phyloP scores from a whole-genome alignment of 805 yeast genomes.

The Spathaspora boniae region DNA sequence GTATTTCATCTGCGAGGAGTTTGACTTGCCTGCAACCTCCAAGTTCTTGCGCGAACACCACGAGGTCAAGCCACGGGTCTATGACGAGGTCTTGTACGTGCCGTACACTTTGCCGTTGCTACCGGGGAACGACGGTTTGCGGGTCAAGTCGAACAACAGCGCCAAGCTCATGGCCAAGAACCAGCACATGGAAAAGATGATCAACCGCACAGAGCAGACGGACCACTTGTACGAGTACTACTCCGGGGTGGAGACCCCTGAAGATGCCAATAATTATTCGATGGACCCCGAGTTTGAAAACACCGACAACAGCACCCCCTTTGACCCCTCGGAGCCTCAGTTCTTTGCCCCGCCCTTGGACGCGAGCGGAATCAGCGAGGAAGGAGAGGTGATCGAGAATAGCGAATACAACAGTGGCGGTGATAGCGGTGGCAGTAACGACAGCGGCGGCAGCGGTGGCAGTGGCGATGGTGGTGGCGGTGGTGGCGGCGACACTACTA shows the following conservation, averaged over 20 bases:
- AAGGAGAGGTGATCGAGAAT: conserved; percentile 8
- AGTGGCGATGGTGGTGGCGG: no score
- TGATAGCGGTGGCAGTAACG: background rate
- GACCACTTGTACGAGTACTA: conserved; percentile 92
- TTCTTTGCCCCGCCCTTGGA: conserved; percentile 57
- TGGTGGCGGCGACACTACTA: no score
- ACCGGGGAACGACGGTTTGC: conserved; percentile 77
- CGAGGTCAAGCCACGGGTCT: conserved; percentile 78
- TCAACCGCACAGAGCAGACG: conserved; percentile 76
- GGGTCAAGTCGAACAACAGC: conserved; percentile 68
- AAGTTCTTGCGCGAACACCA: conserved; percentile 67
- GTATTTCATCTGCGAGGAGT: conserved; percentile 81
- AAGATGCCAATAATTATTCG: conserved; percentile 47
- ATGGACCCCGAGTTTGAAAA: conserved; percentile 44
- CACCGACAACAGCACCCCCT: conserved; percentile 46
- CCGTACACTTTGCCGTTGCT: conserved; percentile 84
- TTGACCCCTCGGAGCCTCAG: conserved; percentile 92
- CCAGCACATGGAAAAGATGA: conserved; percentile 66
- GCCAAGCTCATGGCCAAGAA: conserved; percentile 41
- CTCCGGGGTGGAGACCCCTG: conserved; percentile 70
- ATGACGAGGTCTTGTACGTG: conserved; percentile 90
- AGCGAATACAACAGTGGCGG: background rate
- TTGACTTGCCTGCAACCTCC: conserved; percentile 60
- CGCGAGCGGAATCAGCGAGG: conserved; percentile 16
- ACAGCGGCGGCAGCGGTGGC: conserved; percentile 1